These are phyloP conservation scores for Diplodia mutila DNA, from an alignment of 2,329 filamentous ascomycete genomes.

Conservation along the genomic window DNA sequence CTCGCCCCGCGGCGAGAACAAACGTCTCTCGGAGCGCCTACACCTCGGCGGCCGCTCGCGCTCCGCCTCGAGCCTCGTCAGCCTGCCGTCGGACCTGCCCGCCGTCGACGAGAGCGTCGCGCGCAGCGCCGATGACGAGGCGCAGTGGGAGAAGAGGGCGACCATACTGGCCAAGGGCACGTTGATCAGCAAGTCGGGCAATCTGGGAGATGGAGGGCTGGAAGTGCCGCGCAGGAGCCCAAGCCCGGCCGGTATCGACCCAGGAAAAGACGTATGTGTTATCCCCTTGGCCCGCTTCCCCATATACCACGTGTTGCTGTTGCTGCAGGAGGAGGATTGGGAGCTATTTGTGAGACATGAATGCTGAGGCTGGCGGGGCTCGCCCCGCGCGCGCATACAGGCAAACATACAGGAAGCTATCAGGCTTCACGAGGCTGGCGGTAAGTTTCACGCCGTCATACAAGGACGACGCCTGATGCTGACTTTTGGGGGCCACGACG, in stretches of 20 bases:
- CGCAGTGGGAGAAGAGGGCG: conserved; percentile 89
- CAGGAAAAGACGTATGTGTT: conserved; percentile 45
- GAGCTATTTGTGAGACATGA: not conserved
- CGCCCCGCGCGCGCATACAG: conserved; percentile 26
- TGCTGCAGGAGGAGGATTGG: not conserved
- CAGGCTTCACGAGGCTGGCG: conserved; percentile 81
- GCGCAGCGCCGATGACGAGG: conserved; percentile 52
- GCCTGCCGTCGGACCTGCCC: conserved; percentile 79
- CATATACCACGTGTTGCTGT: not conserved
- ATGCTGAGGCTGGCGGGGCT: conserved; percentile 26
- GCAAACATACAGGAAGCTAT: conserved; percentile 93
- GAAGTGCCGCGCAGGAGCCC: conserved; percentile 32
- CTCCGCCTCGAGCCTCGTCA: conserved; percentile 64
- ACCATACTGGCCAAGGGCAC: conserved; percentile 76
- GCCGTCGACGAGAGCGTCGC: conserved; percentile 61
- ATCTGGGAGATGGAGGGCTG: not conserved
- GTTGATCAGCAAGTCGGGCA: conserved; percentile 41
- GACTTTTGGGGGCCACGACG: conserved; percentile 22
- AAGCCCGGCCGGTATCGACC: conserved; percentile 43
- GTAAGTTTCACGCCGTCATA: conserved; percentile 39
- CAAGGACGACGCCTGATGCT: conserved; percentile 22
- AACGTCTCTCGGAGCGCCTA: conserved; percentile 69
- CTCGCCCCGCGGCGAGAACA: conserved; percentile 34
- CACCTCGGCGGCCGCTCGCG: conserved; percentile 61
- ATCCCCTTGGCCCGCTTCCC: not conserved